A percentile compares a stretch with the other conserved stretches of the same genome.
Evolutionary conservation across 805 yeast species (phyloP).

Genomic region (Metschnikowia gelsemii): DNA sequence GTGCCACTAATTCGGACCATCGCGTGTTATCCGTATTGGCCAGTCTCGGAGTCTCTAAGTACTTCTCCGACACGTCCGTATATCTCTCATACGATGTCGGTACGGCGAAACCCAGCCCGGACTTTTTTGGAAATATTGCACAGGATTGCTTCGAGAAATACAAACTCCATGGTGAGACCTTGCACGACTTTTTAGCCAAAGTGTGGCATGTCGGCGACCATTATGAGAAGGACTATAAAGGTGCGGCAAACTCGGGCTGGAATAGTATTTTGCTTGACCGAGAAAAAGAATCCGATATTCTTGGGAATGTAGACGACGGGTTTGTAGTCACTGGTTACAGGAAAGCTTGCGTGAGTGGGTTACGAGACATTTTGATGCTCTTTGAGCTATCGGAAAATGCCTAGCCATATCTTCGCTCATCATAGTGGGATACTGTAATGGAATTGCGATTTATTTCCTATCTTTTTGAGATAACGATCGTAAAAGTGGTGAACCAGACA

Average conservation of each 20-base stretch:
- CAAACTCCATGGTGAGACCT: not conserved
- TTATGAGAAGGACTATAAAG: conserved; percentile 51
- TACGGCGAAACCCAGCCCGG: conserved; percentile 49
- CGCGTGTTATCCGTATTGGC: conserved; percentile 46
- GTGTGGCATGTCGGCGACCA: conserved; percentile 74
- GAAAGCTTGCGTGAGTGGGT: conserved; percentile 25
- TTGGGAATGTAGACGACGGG: conserved; percentile 22
- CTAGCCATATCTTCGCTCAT: too few species aligned
- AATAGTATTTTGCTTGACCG: conserved; percentile 58
- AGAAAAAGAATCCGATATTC: conserved; percentile 20
- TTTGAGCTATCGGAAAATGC: too few species aligned
- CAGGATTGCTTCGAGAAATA: conserved; percentile 5
- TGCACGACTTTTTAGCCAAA: conserved; percentile 17
- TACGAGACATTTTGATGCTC: conserved; percentile 12
- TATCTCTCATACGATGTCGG: conserved; percentile 60
- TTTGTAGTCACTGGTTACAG: conserved; percentile 35
- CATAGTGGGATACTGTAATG: too few species aligned
- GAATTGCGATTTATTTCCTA: too few species aligned
- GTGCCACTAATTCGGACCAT: conserved; percentile 64
- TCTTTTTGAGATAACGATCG: too few species aligned
- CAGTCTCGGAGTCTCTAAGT: conserved; percentile 45
- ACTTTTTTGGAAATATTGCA: conserved; percentile 36
- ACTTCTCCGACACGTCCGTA: conserved; percentile 38
- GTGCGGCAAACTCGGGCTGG: conserved; percentile 58
- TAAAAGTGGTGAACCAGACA: too few species aligned